phyloP scores from a whole-genome alignment of 163 green algal species.

The Scenedesmus sp. region DNA sequence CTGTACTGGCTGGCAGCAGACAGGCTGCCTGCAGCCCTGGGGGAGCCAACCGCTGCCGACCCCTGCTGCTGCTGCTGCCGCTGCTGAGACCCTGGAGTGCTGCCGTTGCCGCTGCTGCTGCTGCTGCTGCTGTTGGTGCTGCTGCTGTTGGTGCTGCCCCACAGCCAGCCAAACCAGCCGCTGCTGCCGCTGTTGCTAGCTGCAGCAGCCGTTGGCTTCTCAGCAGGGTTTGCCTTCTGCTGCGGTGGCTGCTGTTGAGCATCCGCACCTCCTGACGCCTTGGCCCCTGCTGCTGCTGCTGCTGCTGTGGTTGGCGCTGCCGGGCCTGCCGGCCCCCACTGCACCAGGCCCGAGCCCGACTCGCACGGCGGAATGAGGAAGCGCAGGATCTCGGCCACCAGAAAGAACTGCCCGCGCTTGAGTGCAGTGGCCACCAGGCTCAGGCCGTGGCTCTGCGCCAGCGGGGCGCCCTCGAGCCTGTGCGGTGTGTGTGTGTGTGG shows the following conservation, averaged over 20 bases:
- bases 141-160: no score
- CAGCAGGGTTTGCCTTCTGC: neutral
- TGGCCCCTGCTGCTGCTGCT: neutral
- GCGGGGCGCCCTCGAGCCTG: constrained; percentile 75
- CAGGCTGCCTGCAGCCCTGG: neutral
- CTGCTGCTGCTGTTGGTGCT: no score
- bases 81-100: neutral
- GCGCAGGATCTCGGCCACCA: constrained; percentile 86
- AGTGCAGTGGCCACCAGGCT: constrained; percentile 79
- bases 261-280: no score
- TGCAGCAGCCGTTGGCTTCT: neutral
- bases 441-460: constrained; percentile 77
- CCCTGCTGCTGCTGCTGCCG: neutral
- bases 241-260: neutral
- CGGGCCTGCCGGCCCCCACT: constrained; percentile 33
- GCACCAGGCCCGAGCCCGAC: constrained; percentile 13
- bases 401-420: constrained; percentile 71
- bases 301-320: neutral
- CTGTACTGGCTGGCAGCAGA: constrained; percentile 24
- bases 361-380: constrained; percentile 85
- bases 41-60: neutral
- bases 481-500: no score
- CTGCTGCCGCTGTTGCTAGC: neutral
- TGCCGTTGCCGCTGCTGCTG: constrained; percentile 34
- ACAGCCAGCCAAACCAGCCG: constrained; percentile 50